A percentile compares a stretch with the other conserved stretches of the same genome.
These are phyloP conservation scores for Fusarium nygamai DNA, from an alignment of 2,329 filamentous ascomycete genomes.

Conservation along the genomic window DNA sequence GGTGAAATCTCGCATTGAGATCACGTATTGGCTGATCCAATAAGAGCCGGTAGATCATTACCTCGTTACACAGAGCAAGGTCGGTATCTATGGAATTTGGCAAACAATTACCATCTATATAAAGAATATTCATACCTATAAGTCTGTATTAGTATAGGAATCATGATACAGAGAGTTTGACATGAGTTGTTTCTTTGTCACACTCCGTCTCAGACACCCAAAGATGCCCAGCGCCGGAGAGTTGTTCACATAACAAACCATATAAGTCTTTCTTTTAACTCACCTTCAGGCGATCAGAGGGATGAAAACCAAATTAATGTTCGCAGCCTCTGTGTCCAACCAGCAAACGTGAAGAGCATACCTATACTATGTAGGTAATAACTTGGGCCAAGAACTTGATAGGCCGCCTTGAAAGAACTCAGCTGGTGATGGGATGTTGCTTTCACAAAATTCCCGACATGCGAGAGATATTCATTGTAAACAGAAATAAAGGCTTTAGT, in stretches of 20 bases:
- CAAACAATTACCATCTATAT: background rate
- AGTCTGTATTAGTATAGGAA: background rate
- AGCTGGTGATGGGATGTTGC: background rate
- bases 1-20: conserved; percentile 31
- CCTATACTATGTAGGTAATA: background rate
- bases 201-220: background rate
- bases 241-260: background rate
- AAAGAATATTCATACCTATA: background rate
- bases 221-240: background rate
- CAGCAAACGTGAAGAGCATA: background rate
- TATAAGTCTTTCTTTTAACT: too few species aligned
- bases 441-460: background rate
- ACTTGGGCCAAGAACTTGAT: background rate
- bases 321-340: background rate
- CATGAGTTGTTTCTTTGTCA: background rate
- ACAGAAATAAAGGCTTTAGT: background rate
- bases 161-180: background rate
- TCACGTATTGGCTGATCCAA: conserved; percentile 23
- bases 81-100: background rate
- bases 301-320: background rate
- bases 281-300: background rate
- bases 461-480: background rate
- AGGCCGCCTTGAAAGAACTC: background rate
- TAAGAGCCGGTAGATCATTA: conserved; percentile 13
- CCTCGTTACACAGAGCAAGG: background rate